Evolutionary conservation across 345 rosid genomes (phyloP).

Genomic region (Lepidium didymum): DNA sequence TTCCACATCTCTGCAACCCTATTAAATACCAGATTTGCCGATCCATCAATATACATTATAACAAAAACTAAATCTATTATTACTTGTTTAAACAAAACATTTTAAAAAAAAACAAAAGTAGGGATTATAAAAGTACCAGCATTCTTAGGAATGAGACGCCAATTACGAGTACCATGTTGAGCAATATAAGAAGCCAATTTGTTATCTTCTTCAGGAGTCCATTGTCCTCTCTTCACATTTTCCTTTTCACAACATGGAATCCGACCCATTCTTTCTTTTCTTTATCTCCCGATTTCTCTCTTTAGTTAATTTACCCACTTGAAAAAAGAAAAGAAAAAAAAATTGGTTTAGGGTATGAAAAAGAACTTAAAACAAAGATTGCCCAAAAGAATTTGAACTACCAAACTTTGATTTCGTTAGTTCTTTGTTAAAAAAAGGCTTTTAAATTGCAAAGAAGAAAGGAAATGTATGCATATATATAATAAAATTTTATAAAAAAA

Average conservation of each 20-base stretch:
- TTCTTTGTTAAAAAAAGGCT: conserved; percentile 18
- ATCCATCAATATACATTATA: background rate
- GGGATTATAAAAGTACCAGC: conserved; percentile 39
- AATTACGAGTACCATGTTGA: conserved; percentile 88
- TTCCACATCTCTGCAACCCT: conserved; percentile 94
- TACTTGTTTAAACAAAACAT: background rate
- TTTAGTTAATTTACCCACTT: conserved; percentile 11
- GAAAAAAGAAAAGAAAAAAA: background rate
- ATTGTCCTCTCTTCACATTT: conserved; percentile 88
- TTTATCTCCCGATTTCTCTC: background rate
- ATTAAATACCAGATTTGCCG: background rate
- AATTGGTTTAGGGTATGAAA: background rate
- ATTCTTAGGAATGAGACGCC: conserved; percentile 96
- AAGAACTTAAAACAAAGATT: conserved; percentile 22
- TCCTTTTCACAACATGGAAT: conserved; percentile 96
- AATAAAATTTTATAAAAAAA: background rate
- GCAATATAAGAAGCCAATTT: conserved; percentile 86
- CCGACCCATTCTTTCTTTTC: conserved; percentile 53
- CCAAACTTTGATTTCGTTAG: conserved; percentile 15
- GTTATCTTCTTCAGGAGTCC: conserved; percentile 99
- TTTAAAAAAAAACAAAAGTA: background rate
- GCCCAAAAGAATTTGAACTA: conserved; percentile 23
- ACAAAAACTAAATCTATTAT: background rate
- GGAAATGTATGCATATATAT: conserved; percentile 19
- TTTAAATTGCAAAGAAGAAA: conserved; percentile 27